Base-by-base conservation (phyloP, 2,329 filamentous ascomycete species). In the Trichoderma endophyticum region DNA sequence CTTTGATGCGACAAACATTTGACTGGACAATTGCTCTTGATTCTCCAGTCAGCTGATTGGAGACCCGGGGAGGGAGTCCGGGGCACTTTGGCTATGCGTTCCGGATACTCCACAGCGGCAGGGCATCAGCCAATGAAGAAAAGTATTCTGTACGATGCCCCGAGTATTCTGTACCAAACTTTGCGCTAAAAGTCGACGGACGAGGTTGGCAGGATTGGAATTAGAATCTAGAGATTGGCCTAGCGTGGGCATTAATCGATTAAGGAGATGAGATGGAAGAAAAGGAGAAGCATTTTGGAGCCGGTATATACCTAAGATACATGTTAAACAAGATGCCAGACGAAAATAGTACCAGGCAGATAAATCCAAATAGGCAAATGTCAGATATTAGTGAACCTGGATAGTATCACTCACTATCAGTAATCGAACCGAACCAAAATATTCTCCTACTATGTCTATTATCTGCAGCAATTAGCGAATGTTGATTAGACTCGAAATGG, bases 31-130 rank as follows among this genome's bases (percentile, higher is more conserved):
- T 65, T 51, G 28, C 34, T 54, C n/a, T 54, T 54, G 39, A 11
- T 34, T 18, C 34, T 67, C 15, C 32, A 68, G 65, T 68, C 64
- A 67, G 64, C 64, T 67, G 64, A 67, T 67, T 67, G 64, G 64
- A 67, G 64, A 28, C 11, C 1, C 21, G 24, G 32, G 39, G 8
- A 32, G 64, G 64, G 64, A n/a, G 43, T 51, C 9, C 43, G 43
- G 43, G 43, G 43, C n/a, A 51, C 43, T 51, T 51, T 51, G 43
- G 43, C 43, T 51, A 8, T 51, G 18, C 43, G 43, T 67, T n/a
- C 24, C 34, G 51, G 34, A 54, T 43, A 67, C 64, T 21, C 64
- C 64, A 67, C 64, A 59, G 64, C 64, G 64, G 64, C 51, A 59
- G 14, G 15, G 32, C 2, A 3, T 34, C 24, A 30, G 26, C 64